Percentiles rank a stretch among this genome's conserved stretches.
Evolutionary conservation across 352 stramenopile species (phyloP).

Genomic region (Saprolegnia diclina): DNA sequence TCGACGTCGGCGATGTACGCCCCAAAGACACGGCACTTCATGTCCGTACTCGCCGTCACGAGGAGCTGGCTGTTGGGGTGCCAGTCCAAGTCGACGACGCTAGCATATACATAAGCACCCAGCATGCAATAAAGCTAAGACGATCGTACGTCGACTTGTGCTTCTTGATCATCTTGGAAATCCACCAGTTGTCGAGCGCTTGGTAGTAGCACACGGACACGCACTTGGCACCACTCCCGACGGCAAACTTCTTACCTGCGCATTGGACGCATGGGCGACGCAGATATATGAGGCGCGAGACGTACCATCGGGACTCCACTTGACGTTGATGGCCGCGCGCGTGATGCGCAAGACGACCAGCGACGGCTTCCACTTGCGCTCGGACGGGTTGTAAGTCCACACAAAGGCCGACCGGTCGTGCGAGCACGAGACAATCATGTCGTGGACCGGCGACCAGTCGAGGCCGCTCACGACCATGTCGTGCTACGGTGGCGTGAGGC

Average conservation of each 20-base stretch:
- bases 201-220: slow-evolving; percentile 93
- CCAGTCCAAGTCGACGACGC: slow-evolving; percentile 86
- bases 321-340: slow-evolving; percentile 88
- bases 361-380: slow-evolving; percentile 87
- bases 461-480: slow-evolving; percentile 90
- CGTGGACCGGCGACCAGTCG: slow-evolving; percentile 90
- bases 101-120: slow-evolving; percentile 27
- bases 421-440: slow-evolving; percentile 92
- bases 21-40: slow-evolving; percentile 91
- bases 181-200: slow-evolving; percentile 90
- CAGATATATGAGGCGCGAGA: neutral
- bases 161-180: slow-evolving; percentile 96
- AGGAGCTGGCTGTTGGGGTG: slow-evolving; percentile 91
- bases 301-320: slow-evolving; percentile 89
- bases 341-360: slow-evolving; percentile 90
- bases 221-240: slow-evolving; percentile 89
- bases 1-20: slow-evolving; percentile 85
- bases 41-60: slow-evolving; percentile 87
- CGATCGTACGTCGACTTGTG: slow-evolving; percentile 91
- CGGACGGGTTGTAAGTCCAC: slow-evolving; percentile 86
- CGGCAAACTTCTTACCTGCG: slow-evolving; percentile 89
- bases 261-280: neutral
- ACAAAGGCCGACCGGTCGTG: slow-evolving; percentile 94
- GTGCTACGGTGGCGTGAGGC: slow-evolving; percentile 45
- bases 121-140: neutral